Percentiles rank a stretch among this genome's conserved stretches.
Conservation (phyloP, 768 basidiomycete genomes). For the Imleria badia region DNA sequence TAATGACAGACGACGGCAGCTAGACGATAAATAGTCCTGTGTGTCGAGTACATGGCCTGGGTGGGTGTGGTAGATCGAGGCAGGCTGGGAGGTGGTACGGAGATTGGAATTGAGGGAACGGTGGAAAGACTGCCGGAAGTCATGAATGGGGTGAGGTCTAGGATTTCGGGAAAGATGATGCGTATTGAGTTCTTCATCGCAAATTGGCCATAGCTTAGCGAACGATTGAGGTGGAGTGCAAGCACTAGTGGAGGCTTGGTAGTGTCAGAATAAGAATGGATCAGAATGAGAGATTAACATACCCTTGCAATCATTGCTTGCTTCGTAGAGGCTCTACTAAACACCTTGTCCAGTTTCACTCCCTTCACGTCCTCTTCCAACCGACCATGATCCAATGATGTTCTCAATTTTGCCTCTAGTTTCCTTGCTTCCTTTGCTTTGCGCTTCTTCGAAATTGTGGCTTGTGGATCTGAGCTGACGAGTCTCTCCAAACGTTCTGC, state of each 20-base stretch:
- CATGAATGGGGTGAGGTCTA: conserved; percentile 87
- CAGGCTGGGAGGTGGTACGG: conserved; percentile 52
- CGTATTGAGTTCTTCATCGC: conserved; percentile 83
- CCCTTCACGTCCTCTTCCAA: conserved; percentile 86
- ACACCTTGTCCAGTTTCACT: conserved; percentile 73
- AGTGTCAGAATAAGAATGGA: conserved; percentile 17
- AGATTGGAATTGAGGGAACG: conserved; percentile 68
- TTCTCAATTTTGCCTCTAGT: conserved; percentile 58
- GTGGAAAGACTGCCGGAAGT: conserved; percentile 78
- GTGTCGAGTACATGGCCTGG: conserved; percentile 48
- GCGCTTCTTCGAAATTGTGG: conserved; percentile 72
- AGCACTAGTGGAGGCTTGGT: conserved; percentile 81
- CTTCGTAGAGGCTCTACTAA: conserved; percentile 76
- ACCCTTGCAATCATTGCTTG: conserved; percentile 92
- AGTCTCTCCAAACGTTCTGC: conserved; percentile 50
- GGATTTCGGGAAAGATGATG: conserved; percentile 80
- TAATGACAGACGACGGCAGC: conserved; percentile 89
- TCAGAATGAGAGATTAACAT: conserved; percentile 13
- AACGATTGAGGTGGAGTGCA: conserved; percentile 89
- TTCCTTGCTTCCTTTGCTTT: conserved; percentile 69
- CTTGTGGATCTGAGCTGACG: conserved; percentile 36
- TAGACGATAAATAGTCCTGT: conserved; percentile 82
- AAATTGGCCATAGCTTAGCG: conserved; percentile 73
- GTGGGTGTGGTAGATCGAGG: conserved; percentile 56
- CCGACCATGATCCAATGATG: conserved; percentile 67